A percentile compares a stretch with the other conserved stretches of the same genome.
Evolutionary conservation across 2,329 filamentous ascomycete genomes (phyloP).

Genomic region (Colletotrichum abscissum): DNA sequence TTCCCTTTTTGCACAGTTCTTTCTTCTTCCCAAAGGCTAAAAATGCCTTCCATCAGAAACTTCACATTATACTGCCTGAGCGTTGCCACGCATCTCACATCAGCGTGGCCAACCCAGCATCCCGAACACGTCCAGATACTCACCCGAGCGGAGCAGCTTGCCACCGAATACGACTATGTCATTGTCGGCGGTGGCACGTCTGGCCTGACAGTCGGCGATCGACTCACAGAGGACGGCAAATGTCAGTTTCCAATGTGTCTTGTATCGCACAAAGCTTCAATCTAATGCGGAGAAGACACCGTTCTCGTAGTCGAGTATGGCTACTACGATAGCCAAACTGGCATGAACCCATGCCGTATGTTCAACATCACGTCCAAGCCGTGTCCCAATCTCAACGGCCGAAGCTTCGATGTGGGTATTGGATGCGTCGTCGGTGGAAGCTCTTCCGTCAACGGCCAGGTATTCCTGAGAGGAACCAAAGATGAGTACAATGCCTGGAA

Average conservation of each 20-base stretch:
- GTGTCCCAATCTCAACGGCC: slow-evolving; percentile 41
- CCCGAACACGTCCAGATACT: slow-evolving; percentile 29
- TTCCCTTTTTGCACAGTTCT: neutral
- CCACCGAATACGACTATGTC: slow-evolving; percentile 43
- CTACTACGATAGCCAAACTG: slow-evolving; percentile 37
- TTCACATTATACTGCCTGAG: neutral
- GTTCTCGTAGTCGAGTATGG: slow-evolving; percentile 36
- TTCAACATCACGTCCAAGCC: slow-evolving; percentile 45
- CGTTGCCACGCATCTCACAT: neutral
- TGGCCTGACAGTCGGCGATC: slow-evolving; percentile 52
- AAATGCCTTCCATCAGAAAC: slow-evolving; percentile 24
- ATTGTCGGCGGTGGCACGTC: slow-evolving; percentile 56
- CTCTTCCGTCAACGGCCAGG: slow-evolving; percentile 51
- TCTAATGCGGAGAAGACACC: slow-evolving; percentile 40
- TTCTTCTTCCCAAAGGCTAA: too few relatives aligned
- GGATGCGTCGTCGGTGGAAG: slow-evolving; percentile 52
- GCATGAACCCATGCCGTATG: slow-evolving; percentile 39
- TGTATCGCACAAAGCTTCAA: slow-evolving; percentile 26
- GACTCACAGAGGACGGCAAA: slow-evolving; percentile 50
- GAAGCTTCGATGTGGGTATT: slow-evolving; percentile 42
- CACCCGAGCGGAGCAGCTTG: slow-evolving; percentile 22
- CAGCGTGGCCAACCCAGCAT: slow-evolving; percentile 23
- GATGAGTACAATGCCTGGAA: slow-evolving; percentile 58
- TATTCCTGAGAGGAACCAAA: slow-evolving; percentile 48
- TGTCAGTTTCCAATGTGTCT: slow-evolving; percentile 37